A percentile compares a stretch with the other conserved stretches of the same genome.
Conservation (phyloP, 1,284 basidiomycete genomes). For the Moesziomyces antarcticus region DNA sequence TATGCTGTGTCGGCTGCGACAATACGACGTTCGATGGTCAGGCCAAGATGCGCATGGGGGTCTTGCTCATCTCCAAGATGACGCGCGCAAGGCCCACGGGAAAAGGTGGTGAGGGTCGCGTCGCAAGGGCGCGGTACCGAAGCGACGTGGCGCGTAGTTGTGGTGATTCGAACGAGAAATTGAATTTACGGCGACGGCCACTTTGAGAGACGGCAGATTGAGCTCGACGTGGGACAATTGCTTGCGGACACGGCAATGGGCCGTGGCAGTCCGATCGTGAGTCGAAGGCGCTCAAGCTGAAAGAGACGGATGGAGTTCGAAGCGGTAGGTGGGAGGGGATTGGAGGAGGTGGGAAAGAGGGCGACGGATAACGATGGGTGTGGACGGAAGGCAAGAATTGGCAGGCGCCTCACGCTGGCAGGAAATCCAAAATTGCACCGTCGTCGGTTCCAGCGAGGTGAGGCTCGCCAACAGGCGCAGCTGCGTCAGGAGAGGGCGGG, state of each 20-base stretch:
- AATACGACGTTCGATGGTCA: not conserved
- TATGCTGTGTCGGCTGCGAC: too few relatives aligned
- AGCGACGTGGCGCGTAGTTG: too few relatives aligned
- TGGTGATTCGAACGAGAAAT: conserved; percentile 1
- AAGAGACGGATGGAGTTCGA: too few relatives aligned
- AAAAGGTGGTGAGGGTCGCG: not conserved
- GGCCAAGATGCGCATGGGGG: not conserved
- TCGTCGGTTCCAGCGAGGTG: too few relatives aligned
- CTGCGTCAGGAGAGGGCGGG: too few relatives aligned
- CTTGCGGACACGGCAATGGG: too few relatives aligned
- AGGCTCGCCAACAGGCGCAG: too few relatives aligned
- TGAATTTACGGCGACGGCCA: not conserved
- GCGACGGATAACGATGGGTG: conserved; percentile 48
- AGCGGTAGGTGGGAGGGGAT: not conserved
- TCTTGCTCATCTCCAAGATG: not conserved
- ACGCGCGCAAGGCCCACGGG: not conserved
- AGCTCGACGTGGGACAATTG: not conserved
- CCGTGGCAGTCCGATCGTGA: too few relatives aligned
- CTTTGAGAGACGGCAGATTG: conserved; percentile 2
- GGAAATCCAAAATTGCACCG: not conserved
- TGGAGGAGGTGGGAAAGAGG: conserved; percentile 11
- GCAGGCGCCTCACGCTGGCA: not conserved
- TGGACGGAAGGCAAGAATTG: conserved; percentile 15
- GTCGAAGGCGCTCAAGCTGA: not conserved
- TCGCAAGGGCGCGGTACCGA: not conserved